These are phyloP conservation scores for Cordyceps cateniannulata DNA, from an alignment of 2,329 filamentous ascomycete genomes.

Conservation along the genomic window DNA sequence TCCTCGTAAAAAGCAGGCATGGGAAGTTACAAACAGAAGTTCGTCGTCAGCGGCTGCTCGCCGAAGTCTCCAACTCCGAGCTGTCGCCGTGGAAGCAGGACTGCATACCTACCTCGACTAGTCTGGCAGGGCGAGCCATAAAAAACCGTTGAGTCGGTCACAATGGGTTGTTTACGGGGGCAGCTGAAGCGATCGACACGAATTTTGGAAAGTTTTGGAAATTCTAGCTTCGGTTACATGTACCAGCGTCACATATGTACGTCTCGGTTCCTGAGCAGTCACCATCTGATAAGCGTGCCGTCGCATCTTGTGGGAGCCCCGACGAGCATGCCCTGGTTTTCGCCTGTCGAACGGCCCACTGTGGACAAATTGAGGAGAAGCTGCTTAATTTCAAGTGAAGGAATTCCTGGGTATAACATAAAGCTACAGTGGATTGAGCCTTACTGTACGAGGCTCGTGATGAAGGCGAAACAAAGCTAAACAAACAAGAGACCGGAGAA, in stretches of 20 bases:
- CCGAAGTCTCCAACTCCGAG: background rate
- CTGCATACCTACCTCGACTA: no score
- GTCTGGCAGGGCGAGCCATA: background rate
- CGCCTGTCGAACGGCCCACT: background rate
- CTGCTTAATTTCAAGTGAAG: background rate
- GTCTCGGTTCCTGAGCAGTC: background rate
- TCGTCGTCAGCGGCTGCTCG: background rate
- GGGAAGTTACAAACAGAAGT: background rate
- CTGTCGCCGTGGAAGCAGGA: background rate
- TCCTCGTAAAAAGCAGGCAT: no score
- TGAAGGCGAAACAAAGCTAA: no score
- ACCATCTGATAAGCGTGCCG: background rate
- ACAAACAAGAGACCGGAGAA: no score
- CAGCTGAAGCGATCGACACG: background rate
- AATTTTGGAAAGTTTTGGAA: background rate
- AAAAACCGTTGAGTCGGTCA: background rate
- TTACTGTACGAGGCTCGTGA: no score
- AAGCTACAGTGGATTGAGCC: no score
- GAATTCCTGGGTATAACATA: background rate
- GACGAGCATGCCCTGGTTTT: constrained; percentile 17
- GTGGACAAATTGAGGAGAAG: background rate
- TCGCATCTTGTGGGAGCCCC: background rate
- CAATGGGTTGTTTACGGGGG: background rate
- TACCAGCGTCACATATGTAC: background rate
- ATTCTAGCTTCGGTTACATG: background rate